Base-by-base conservation (phyloP, 306 rosid species). In the Crataegus laevigata region DNA sequence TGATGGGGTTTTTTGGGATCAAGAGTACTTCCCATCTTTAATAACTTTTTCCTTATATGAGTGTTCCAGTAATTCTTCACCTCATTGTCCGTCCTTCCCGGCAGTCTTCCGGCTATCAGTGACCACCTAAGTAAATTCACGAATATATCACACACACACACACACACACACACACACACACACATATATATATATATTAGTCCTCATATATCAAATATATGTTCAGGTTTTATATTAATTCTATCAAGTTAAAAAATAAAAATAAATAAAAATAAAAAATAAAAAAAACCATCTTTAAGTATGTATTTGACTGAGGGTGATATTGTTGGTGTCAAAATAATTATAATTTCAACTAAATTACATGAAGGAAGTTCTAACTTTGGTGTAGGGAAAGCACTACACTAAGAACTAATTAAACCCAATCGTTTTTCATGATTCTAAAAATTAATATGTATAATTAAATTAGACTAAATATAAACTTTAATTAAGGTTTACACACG, bases 41-140 rank as follows among this genome's bases (percentile, higher is more conserved):
- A 36, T 24, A 81, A 26, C 77, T 78, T 84, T 25, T 84, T 81
- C 30, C 61, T 84, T 19, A 81, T 67, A n/a, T 84, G 81, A 14
- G 77, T 71, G 58, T 84, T 81, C 88, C 88, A 81, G 76, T 84
- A 78, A 32, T 81, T 84, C 83, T 84, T 84, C n/a, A 84, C 77
- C 73, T 84, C 87, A 34, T 74, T 85, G 58, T 81, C 88, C 4
- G 87, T 86, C 59, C 90, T 78, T 81, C 90, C 88, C 6, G 90
- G 90, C 47, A 86, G 62, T 52, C 90, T 79, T 60, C 88, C 84
- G 0, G 90, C 90, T 84, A 86, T 86, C 21, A 86, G 72, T 11
- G 90, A 79, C 90, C 90, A 84, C 80, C 90, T 86, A 57, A n/a
- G 32, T 60, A 14, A 30, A 17, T 63, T 30, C 68, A 63, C 36